Base-by-base conservation (phyloP, 2,329 filamentous ascomycete genomes). In the Xylaria hypoxylon region DNA sequence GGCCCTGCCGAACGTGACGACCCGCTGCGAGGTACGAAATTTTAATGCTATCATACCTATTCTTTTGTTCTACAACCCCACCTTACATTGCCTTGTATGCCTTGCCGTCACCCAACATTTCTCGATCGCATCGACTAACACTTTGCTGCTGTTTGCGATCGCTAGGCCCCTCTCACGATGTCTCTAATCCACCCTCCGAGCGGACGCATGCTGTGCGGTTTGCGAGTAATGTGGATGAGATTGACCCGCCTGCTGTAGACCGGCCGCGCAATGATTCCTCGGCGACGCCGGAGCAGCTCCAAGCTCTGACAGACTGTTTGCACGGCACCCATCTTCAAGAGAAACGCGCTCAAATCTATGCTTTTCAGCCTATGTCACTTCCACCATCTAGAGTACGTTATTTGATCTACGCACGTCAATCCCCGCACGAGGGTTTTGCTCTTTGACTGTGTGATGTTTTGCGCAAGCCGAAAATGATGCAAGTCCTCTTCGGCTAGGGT, bases 311-410 rank as follows among this genome's bases (percentile, higher is more conserved):
- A 57, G 87, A 89, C 72, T 90, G 88, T 26, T 83, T 97, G 28
- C 91, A 93, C 70, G 88, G 89, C 68, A 86, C 89, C 52, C 89
- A 90, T 73, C 85, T 97, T 68, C 94, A 97, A 81, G 91, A 94
- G 73, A 87, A 89, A 64, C 89, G 94, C 70, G 88, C 97, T 84
- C 92, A 91, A 77, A 92, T 94, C 77, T 97, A 93, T 80, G 90
- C 91, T 48, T 98, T 94, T 76, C 94, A 97, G 77, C 91, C 95
- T 38, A 90, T 97, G 70, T 98, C 96, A 40, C 84, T 98, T 59
- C 95, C 96, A 42, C 86, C 88, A 35, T 95, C 93, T 51, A 87
- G 92, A 80, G 93, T 95, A 89, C 80, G 91, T 86, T 26, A 64
- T 66, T 75, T 79, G 17, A 80, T 42, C 76, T 62, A 47, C 56